Percentiles rank a stretch among this genome's conserved stretches.
These are phyloP conservation scores for Tillandsia fasciculata DNA, from an alignment of 176 grass and related monocot species.

Conservation along the genomic window DNA sequence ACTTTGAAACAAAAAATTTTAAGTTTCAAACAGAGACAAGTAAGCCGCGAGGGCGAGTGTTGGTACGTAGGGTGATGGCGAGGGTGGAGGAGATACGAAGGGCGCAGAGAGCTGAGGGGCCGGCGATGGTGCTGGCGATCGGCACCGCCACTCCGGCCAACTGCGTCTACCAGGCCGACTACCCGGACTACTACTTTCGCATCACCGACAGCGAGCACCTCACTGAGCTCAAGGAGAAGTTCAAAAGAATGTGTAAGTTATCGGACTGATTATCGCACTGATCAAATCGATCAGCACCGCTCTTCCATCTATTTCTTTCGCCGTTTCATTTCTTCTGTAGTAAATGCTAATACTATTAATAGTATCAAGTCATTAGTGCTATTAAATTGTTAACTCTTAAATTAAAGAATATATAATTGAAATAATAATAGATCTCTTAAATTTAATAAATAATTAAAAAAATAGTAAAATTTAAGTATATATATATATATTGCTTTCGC, in stretches of 20 bases:
- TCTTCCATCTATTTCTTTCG: background rate
- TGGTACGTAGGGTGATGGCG: slow-evolving; percentile 12
- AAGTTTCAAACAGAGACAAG: background rate
- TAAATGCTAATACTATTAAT: too few species aligned
- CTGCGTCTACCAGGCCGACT: slow-evolving; percentile 78
- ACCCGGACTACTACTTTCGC: slow-evolving; percentile 91
- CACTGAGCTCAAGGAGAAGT: slow-evolving; percentile 92
- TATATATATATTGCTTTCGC: too few species aligned
- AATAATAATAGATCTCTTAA: too few species aligned
- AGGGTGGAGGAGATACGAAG: slow-evolving; percentile 63
- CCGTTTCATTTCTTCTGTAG: background rate
- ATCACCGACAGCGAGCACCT: slow-evolving; percentile 93
- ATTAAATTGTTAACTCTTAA: too few species aligned
- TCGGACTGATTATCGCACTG: background rate
- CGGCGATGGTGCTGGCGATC: slow-evolving; percentile 70
- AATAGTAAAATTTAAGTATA: too few species aligned
- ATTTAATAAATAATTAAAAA: too few species aligned
- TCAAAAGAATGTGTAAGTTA: slow-evolving; percentile 81
- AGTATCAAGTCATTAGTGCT: too few species aligned
- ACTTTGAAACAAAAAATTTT: too few species aligned
- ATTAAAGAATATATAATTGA: too few species aligned
- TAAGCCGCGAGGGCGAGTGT: background rate
- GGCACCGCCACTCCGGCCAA: slow-evolving; percentile 77
- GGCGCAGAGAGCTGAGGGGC: slow-evolving; percentile 63
- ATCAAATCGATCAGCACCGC: too few species aligned